Evolutionary conservation across 73 alveolate species (phyloP), one percentile per base, ranked within the genome.

Genomic region (Paramecium tetraurelia): DNA sequence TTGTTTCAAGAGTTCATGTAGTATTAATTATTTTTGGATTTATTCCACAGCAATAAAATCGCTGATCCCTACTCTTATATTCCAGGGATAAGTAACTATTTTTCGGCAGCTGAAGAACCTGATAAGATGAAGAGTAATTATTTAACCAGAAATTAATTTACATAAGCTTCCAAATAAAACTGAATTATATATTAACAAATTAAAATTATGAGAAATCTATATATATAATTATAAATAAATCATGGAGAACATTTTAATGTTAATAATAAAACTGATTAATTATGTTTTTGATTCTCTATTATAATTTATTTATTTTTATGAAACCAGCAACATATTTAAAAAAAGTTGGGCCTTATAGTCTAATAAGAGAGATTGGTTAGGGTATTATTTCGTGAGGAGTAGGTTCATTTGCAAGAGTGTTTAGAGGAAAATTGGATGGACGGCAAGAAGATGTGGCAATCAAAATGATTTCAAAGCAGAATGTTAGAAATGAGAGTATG

Each of bases 381-480:
- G 94, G 94, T 46, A 80, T 44, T 22, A 43, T 24, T 38, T 21
- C 7, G 4, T 33, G 33, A 40, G 48, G 10, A 21, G 20, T 24
- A 80, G 90, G 90, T n/a, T 80, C 94, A 27, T 89, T 70, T 44
- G 86, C 94, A 10, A 69, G 92, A 24, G 94, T 89, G 1, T 83
- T 58, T 40, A 46, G 75, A 46, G 94, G 94, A 14, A 89, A 33
- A 36, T 36, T 46, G 3, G 87, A 89, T 14, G 75, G 87, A 71
- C 18, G 58, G 43, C n/a, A 69, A 22, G 86, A 89, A 29, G 87
- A 89, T 50, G 94, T 89, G 44, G 94, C 94, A 24, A 89, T 89
- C 11, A 89, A 89, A 71, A 89, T 89, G 94, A 89, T 89, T 21
- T 83, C 89, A 69, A 89, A 89, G 57, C 18, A 83, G 70, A 89